These are phyloP conservation scores for Kwoniella pini DNA, from an alignment of 768 basidiomycete genomes.

Conservation along the genomic window DNA sequence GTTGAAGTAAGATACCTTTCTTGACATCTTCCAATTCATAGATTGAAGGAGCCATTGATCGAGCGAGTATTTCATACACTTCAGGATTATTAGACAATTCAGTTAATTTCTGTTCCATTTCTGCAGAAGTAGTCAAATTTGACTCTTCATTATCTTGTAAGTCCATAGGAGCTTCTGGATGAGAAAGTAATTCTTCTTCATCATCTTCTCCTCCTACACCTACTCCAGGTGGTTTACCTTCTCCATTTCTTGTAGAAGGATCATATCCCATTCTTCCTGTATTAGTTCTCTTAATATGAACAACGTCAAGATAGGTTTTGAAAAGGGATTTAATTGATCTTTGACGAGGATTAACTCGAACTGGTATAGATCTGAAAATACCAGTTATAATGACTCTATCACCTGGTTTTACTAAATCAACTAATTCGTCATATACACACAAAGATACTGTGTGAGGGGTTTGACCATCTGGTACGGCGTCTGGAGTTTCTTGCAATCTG, in stretches of 20 bases:
- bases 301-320: conserved; percentile 95
- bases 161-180: conserved; percentile 35
- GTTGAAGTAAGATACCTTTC: conserved; percentile 91
- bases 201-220: conserved; percentile 69
- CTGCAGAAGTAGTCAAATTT: conserved; percentile 58
- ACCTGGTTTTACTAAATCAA: conserved; percentile 94
- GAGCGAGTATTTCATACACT: conserved; percentile 79
- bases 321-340: conserved; percentile 91
- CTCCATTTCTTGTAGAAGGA: conserved; percentile 65
- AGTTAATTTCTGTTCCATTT: conserved; percentile 75
- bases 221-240: conserved; percentile 67
- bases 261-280: conserved; percentile 70
- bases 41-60: conserved; percentile 88
- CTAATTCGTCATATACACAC: conserved; percentile 97
- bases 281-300: conserved; percentile 79
- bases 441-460: conserved; percentile 96
- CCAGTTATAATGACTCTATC: conserved; percentile 88
- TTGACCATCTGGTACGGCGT: conserved; percentile 96
- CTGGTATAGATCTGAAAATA: conserved; percentile 91
- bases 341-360: conserved; percentile 90
- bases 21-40: conserved; percentile 99
- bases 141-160: conserved; percentile 35
- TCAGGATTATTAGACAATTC: conserved; percentile 74
- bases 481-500: conserved; percentile 94
- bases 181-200: conserved; percentile 60